Evolutionary conservation across 441 rosid genomes (phyloP).

Genomic region (Croton setiger): DNA sequence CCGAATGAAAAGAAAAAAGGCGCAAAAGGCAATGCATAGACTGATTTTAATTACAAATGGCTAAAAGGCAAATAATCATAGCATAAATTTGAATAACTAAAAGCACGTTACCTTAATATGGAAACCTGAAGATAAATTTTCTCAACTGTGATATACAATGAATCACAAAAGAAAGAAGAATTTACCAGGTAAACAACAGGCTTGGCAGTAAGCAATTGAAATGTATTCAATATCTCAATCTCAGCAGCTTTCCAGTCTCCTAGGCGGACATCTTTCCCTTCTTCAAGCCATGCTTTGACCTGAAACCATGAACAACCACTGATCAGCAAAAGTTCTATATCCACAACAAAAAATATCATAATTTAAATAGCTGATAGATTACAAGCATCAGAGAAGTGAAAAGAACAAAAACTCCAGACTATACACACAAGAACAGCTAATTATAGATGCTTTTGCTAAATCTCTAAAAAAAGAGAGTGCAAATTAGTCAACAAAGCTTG

Average conservation of each 20-base stretch:
- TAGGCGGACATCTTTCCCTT: constrained; percentile 83
- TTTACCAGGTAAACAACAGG: constrained; percentile 96
- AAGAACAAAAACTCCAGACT: not conserved
- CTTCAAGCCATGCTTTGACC: constrained; percentile 88
- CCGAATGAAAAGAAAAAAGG: not conserved
- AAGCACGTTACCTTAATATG: not conserved
- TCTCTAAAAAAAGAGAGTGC: not conserved
- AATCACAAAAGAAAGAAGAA: not conserved
- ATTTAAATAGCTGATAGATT: not conserved
- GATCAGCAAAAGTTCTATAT: constrained; percentile 8
- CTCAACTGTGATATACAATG: not conserved
- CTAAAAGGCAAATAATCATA: not conserved
- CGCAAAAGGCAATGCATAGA: not conserved
- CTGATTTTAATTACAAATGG: not conserved
- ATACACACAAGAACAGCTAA: too few species aligned
- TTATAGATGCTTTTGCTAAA: not conserved
- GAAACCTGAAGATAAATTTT: not conserved
- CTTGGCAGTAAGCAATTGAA: constrained; percentile 96
- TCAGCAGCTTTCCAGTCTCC: constrained; percentile 99
- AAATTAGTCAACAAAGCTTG: not conserved
- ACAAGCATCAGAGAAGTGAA: not conserved
- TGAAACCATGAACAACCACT: constrained; percentile 26
- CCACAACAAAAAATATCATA: not conserved
- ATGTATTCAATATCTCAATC: constrained; percentile 86
- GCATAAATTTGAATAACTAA: not conserved